Evolutionary conservation across 108 stramenopile species (phyloP).

Genomic region (Parmales sp.): DNA sequence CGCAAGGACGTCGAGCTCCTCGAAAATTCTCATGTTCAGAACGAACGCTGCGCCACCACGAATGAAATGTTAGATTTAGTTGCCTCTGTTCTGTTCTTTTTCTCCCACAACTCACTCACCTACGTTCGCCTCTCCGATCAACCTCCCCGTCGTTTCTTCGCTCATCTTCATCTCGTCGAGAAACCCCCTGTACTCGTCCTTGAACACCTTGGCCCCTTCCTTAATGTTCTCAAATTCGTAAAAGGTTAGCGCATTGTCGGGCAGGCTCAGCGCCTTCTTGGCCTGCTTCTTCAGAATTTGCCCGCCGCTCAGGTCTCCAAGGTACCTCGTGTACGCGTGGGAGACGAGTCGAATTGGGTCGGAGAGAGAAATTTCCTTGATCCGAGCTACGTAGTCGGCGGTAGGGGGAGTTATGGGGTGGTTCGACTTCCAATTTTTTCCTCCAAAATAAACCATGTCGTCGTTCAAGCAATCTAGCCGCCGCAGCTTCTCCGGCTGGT

Average conservation of each 20-base stretch:
- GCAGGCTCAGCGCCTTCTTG: conserved; percentile 48
- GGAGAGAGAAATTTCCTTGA: conserved; percentile 39
- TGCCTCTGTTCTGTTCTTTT: no score
- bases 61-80: no score
- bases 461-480: background rate
- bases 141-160: conserved; percentile 29
- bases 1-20: conserved; percentile 69
- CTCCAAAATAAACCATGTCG: background rate
- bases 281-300: conserved; percentile 64
- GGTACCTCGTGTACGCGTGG: conserved; percentile 79
- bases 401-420: conserved; percentile 67
- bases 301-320: conserved; percentile 78
- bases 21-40: conserved; percentile 76
- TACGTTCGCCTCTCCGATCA: conserved; percentile 78
- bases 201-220: conserved; percentile 57
- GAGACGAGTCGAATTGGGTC: conserved; percentile 61
- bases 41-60: no score
- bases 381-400: conserved; percentile 54
- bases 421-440: no score
- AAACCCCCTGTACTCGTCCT: conserved; percentile 60
- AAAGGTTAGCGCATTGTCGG: conserved; percentile 42
- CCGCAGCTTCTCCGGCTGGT: background rate
- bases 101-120: no score
- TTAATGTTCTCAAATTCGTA: conserved; percentile 59
- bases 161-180: conserved; percentile 51